Evolutionary conservation across 805 yeast genomes (phyloP), one percentile per base, ranked within the genome.

Genomic region (Yamadazyma tumulicola): DNA sequence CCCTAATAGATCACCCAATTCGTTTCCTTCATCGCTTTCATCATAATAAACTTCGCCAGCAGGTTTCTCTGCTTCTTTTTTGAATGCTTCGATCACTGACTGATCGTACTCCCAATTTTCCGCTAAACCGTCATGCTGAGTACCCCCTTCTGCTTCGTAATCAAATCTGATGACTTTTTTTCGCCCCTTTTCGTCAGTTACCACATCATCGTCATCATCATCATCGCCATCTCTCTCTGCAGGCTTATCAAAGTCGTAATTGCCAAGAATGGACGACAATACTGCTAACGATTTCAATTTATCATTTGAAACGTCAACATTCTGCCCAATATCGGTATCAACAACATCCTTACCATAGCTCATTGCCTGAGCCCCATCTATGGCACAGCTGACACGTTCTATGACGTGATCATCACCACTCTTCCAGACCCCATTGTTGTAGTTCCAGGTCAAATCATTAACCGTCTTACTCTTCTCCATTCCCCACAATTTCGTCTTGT

Each of bases 401-500:
- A 89, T 72, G 9, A 86, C 72, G 52, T 85, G 94, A 31, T 81
- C 85, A 41, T 75, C 78, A 5, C 88, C 88, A 55, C 84, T 85
- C 46, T 72, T 73, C 96, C 96, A 87, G 29, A 70, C 73, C 0
- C 83, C 85, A 41, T 80, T 74, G 7, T 58, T 64, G 53, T 75
- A 89, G 35, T 67, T 64, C 57, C 68, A 74, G 0, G 81, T 84
- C 45, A 88, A 65, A 46, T 82, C 93, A 21, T 72, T 69, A 2
- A 70, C 54, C 3, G 70, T 64, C 48, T 74, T 81, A 43, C 75
- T 72, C 61, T 84, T 85, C 45, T 84, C 88, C 41, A 77, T 72
- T 3, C 97, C 97, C 98, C 98, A 91, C 26, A 93, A 69, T 54
- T 88, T 88, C 20, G 81, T 77, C 60, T 88, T 87, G 47, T 72